These are phyloP conservation scores for Pilobolus umbonatus DNA, from an alignment of 192 early-diverging fungal genomes.

Conservation along the genomic window DNA sequence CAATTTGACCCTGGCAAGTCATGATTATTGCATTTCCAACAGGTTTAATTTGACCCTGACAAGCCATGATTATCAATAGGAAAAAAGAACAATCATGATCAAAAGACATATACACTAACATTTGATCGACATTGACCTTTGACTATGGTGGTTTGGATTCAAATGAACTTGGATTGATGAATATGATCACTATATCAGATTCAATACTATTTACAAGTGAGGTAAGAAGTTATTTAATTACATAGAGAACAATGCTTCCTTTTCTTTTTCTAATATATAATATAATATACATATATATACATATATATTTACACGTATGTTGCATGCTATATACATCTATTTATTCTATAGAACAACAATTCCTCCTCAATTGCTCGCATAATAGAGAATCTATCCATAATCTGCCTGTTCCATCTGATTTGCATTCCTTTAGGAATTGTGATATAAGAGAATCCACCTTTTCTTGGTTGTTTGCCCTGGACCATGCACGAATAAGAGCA, in stretches of 20 bases:
- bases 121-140: too few relatives aligned
- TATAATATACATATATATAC: too few relatives aligned
- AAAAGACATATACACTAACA: too few relatives aligned
- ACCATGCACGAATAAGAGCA: constrained; percentile 23
- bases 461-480: constrained; percentile 5
- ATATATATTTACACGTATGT: constrained; percentile 5
- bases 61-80: too few relatives aligned
- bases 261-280: constrained; percentile 4
- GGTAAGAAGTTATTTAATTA: not conserved
- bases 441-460: constrained; percentile 11
- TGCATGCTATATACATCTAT: constrained; percentile 3
- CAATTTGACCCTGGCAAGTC: too few relatives aligned
- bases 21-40: too few relatives aligned
- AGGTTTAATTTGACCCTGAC: too few relatives aligned
- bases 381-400: constrained; percentile 18
- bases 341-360: not conserved
- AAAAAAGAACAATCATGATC: too few relatives aligned
- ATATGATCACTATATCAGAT: too few relatives aligned
- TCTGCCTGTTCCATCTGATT: constrained; percentile 1
- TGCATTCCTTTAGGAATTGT: constrained; percentile 7
- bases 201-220: too few relatives aligned
- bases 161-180: too few relatives aligned
- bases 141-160: too few relatives aligned
- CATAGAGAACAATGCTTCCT: not conserved
- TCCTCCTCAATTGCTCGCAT: not conserved